A percentile compares a stretch with the other conserved stretches of the same genome.
phyloP scores from a whole-genome alignment of 208 protist species.

The Trypanosoma caninum region DNA sequence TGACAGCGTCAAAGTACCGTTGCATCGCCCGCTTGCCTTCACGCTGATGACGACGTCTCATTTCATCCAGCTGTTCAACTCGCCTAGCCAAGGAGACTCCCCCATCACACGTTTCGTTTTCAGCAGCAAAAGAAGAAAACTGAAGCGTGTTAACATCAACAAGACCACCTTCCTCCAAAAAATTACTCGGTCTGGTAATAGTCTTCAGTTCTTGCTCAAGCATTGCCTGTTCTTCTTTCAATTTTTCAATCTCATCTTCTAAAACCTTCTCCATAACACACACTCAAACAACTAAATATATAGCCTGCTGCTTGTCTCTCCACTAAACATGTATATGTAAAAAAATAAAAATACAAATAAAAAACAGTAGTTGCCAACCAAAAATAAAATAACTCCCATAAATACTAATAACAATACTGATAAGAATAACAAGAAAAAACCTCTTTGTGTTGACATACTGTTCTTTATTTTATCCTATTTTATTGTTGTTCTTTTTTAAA shows the following conservation, averaged over 20 bases:
- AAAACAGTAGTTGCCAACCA: no score
- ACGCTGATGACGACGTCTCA: slow-evolving; percentile 46
- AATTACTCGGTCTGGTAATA: slow-evolving; percentile 10
- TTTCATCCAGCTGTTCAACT: slow-evolving; percentile 38
- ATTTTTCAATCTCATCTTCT: slow-evolving; percentile 17
- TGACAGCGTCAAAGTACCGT: slow-evolving; percentile 48
- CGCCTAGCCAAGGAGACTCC: slow-evolving; percentile 14
- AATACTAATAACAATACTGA: neutral
- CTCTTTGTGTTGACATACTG: no score
- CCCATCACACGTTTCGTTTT: neutral
- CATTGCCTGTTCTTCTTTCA: slow-evolving; percentile 8
- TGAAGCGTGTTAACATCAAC: slow-evolving; percentile 9
- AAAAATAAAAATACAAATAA: no score
- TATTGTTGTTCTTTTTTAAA: neutral
- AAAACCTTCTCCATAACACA: slow-evolving; percentile 19
- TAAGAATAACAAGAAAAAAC: neutral
- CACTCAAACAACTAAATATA: no score
- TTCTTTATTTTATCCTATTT: neutral
- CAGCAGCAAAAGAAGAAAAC: neutral
- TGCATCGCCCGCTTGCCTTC: slow-evolving; percentile 48
- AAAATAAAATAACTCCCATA: neutral
- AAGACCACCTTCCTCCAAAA: neutral
- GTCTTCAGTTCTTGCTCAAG: slow-evolving; percentile 9
- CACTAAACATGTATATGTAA: neutral
- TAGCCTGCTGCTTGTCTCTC: neutral